These are phyloP conservation scores for Colletotrichum ledebouriae DNA, from an alignment of 2,329 filamentous ascomycete genomes.

Conservation along the genomic window DNA sequence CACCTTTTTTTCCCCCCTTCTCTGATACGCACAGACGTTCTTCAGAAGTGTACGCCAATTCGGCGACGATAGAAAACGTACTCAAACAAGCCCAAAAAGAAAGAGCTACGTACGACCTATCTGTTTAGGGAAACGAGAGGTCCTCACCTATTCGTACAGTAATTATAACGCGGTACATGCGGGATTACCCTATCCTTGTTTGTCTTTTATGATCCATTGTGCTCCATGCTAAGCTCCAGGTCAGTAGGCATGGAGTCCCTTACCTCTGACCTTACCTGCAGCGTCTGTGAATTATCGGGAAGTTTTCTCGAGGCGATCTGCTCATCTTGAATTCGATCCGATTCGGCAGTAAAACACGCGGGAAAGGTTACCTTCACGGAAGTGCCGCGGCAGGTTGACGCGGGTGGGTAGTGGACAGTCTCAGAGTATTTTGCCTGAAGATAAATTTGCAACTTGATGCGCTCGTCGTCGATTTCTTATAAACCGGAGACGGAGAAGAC, in stretches of 20 bases:
- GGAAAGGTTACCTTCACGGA: slow-evolving; percentile 40
- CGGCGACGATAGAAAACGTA: background rate
- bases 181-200: slow-evolving; percentile 26
- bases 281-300: slow-evolving; percentile 45
- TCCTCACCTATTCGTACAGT: slow-evolving; percentile 43
- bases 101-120: slow-evolving; percentile 27
- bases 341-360: slow-evolving; percentile 6
- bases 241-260: slow-evolving; percentile 58
- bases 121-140: slow-evolving; percentile 24
- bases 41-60: background rate
- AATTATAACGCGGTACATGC: slow-evolving; percentile 41
- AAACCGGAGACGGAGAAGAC: slow-evolving; percentile 18
- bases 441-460: slow-evolving; percentile 4
- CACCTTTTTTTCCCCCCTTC: background rate
- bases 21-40: slow-evolving; percentile 1
- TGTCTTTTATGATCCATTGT: slow-evolving; percentile 20
- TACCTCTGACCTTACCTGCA: slow-evolving; percentile 70
- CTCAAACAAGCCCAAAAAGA: slow-evolving; percentile 2
- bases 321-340: background rate
- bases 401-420: background rate
- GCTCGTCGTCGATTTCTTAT: slow-evolving; percentile 3
- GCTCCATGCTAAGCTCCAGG: slow-evolving; percentile 45
- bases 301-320: background rate
- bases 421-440: slow-evolving; percentile 9
- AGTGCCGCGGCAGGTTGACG: slow-evolving; percentile 13